Conservation (phyloP, 2,329 filamentous ascomycete species). For the Teratosphaeria destructans region DNA sequence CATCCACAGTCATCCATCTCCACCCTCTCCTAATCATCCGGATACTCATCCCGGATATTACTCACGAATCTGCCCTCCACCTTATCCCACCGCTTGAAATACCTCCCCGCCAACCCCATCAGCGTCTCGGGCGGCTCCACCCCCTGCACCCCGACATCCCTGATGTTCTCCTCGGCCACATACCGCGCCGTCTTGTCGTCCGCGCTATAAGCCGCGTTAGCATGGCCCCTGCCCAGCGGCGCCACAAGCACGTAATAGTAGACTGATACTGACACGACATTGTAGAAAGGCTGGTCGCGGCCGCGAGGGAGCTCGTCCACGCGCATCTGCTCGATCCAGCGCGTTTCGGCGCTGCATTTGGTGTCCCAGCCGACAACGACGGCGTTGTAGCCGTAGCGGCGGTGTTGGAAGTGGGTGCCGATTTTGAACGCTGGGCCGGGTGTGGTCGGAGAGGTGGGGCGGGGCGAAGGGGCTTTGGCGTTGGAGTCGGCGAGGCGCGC, state of each 20-base stretch:
- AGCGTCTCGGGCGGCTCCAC: conserved; percentile 36
- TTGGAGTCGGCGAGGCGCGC: conserved; percentile 48
- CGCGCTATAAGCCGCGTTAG: conserved; percentile 35
- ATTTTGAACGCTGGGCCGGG: conserved; percentile 52
- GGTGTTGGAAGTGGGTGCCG: conserved; percentile 77
- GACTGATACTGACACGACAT: conserved; percentile 69
- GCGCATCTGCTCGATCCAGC: conserved; percentile 54
- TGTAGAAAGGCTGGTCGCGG: conserved; percentile 65
- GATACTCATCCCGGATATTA: conserved; percentile 73
- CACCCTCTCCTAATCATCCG: conserved; percentile 54
- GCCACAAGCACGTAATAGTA: not conserved
- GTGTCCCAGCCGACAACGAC: conserved; percentile 82
- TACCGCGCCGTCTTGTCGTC: conserved; percentile 61
- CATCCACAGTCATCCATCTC: not conserved
- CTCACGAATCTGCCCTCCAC: conserved; percentile 63
- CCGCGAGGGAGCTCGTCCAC: conserved; percentile 52
- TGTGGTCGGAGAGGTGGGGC: not conserved
- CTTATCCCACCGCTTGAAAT: conserved; percentile 78
- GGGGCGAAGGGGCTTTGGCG: conserved; percentile 15
- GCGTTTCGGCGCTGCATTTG: conserved; percentile 47
- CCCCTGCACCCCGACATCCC: conserved; percentile 35
- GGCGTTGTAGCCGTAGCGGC: conserved; percentile 66
- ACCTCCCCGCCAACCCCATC: conserved; percentile 63
- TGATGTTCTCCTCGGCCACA: conserved; percentile 72
- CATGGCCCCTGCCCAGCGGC: not conserved